phyloP scores from a whole-genome alignment of 306 rosid species.

The Amphicarpaea edgeworthii region DNA sequence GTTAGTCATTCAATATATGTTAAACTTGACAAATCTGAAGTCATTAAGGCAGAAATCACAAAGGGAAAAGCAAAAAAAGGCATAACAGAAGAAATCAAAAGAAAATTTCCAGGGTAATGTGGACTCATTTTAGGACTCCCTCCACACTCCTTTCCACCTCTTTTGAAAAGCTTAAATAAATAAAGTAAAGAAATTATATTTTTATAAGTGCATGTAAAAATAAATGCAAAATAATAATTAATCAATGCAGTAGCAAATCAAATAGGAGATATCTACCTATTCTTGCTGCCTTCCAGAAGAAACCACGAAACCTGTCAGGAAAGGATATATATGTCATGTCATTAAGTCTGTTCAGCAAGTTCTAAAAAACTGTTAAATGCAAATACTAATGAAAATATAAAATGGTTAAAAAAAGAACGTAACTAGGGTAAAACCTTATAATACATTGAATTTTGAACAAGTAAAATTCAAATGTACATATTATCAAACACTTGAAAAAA shows the following conservation, averaged over 20 bases:
- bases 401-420: neutral
- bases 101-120: slow-evolving; percentile 4
- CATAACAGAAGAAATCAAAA: neutral
- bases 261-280: slow-evolving; percentile 53
- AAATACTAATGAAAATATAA: slow-evolving; percentile 29
- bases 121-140: neutral
- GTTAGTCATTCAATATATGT: slow-evolving; percentile 5
- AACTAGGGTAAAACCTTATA: slow-evolving; percentile 3
- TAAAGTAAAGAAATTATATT: neutral
- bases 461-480: slow-evolving; percentile 23
- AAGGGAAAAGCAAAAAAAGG: slow-evolving; percentile 8
- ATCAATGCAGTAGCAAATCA: slow-evolving; percentile 14
- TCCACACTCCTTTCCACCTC: slow-evolving; percentile 18
- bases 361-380: slow-evolving; percentile 13
- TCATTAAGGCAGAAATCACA: slow-evolving; percentile 12
- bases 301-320: slow-evolving; percentile 68
- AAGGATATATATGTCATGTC: slow-evolving; percentile 35
- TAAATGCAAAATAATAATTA: neutral
- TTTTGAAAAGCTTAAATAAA: neutral
- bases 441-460: neutral
- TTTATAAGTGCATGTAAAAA: neutral
- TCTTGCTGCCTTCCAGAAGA: slow-evolving; percentile 85
- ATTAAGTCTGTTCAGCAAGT: slow-evolving; percentile 29
- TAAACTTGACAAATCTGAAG: slow-evolving; percentile 2
- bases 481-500: slow-evolving; percentile 5